These are phyloP conservation scores for Claviceps sp. DNA, from an alignment of 2,329 filamentous ascomycete genomes.

Conservation along the genomic window DNA sequence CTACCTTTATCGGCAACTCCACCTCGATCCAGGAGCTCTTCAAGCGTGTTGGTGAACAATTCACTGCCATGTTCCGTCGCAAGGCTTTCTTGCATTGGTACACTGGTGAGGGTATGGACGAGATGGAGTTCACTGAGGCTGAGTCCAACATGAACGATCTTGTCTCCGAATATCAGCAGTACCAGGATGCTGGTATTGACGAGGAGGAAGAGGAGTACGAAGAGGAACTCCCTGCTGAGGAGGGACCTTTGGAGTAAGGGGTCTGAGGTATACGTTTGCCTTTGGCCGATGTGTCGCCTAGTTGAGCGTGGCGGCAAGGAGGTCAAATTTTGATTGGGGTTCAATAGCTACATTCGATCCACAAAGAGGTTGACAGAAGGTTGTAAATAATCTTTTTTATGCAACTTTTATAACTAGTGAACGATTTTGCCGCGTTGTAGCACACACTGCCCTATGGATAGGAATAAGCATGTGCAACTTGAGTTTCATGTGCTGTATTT, in stretches of 20 bases:
- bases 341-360: conserved; percentile 5
- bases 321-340: conserved; percentile 18
- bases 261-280: neutral
- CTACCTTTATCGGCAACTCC: conserved; percentile 97
- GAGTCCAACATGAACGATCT: conserved; percentile 99
- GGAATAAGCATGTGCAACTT: too few species aligned
- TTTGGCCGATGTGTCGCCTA: neutral
- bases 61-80: conserved; percentile 98
- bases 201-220: conserved; percentile 95
- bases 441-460: too few species aligned
- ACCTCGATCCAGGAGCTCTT: conserved; percentile 99
- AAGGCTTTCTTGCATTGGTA: conserved; percentile 99
- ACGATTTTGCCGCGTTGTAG: neutral
- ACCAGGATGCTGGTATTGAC: conserved; percentile 95
- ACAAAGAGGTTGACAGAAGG: neutral
- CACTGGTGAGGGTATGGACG: conserved; percentile 99
- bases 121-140: conserved; percentile 99
- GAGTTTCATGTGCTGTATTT: too few species aligned
- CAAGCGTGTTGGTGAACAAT: conserved; percentile 99
- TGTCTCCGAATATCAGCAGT: conserved; percentile 98
- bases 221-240: conserved; percentile 59
- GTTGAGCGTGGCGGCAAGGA: neutral
- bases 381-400: neutral
- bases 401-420: neutral
- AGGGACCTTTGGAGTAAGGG: conserved; percentile 46